Evolutionary conservation across 805 yeast genomes (phyloP), one percentile per base, ranked within the genome.

Genomic region (Candida chilensis): DNA sequence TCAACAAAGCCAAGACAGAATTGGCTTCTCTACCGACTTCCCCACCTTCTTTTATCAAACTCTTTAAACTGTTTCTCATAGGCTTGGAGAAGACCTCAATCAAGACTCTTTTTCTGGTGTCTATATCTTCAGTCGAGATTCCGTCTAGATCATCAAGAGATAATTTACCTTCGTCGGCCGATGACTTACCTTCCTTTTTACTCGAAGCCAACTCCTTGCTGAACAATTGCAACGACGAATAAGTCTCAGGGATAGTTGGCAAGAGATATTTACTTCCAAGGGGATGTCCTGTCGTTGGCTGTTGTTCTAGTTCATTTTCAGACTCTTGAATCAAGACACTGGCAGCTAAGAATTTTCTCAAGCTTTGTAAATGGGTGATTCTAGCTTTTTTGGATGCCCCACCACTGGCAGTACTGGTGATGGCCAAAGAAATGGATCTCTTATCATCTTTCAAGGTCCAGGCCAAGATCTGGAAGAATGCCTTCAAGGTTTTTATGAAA

Each of bases 401-500:
- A 15, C 54, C 58, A 5, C 57, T 46, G 2, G 52, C 44, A 20
- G 54, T 50, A 10, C 59, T 47, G 20, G 59, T 50, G 20, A 55
- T 46, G 6, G 63, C 64, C 13, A 58, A 33, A 4, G 61, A 53
- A 9, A 52, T 44, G 3, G 60, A 48, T 32, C 50, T 49, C 32
- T 57, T 57, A 32, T 53, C 61, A 16, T 50, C 57, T 11, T 48
- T 56, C 28, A 71, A 50, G 1, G 75, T 67, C 95, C 95, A 88
- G 19, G 84, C 79, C 42, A 90, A 50, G 13, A 88, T 61, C 15
- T 79, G 72, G 52, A 82, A 73, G 39, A 73, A 75, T 27, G 81
- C 71, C 34, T 68, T 67, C 33, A 92, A 52, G 5, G 88, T 63
- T 48, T 83, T 82, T 29, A 71, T 64, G 73, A 86, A 87, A 30